phyloP scores from a whole-genome alignment of 192 early-diverging fungal species.

The Mortierella hygrophila region DNA sequence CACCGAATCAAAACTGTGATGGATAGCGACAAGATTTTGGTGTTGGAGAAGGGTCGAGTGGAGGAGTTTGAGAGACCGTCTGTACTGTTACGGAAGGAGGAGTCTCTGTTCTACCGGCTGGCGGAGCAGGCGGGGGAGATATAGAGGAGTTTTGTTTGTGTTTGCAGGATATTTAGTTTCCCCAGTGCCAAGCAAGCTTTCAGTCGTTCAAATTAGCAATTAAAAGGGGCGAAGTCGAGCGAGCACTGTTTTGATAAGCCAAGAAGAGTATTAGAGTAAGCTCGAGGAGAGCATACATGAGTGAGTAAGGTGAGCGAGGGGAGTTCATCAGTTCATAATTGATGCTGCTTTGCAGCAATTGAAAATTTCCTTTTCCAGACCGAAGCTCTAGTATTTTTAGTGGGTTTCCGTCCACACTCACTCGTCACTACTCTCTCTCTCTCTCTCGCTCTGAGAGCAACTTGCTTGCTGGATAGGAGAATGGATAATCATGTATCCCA shows the following conservation, averaged over 20 bases:
- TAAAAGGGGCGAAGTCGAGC: too few species aligned
- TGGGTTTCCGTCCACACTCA: not conserved
- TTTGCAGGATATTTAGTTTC: not conserved
- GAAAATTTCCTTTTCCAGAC: constrained; percentile 1
- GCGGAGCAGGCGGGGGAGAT: constrained; percentile 43
- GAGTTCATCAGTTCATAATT: too few species aligned
- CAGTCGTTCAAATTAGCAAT: too few species aligned
- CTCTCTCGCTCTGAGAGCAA: too few species aligned
- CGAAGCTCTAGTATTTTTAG: not conserved
- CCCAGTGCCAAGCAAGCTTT: not conserved
- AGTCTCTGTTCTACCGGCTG: constrained; percentile 36
- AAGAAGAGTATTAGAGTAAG: too few species aligned
- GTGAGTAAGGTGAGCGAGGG: not conserved
- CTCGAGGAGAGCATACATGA: too few species aligned
- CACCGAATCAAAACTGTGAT: constrained; percentile 65
- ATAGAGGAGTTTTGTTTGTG: not conserved
- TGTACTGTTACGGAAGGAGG: constrained; percentile 20
- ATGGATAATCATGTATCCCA: not conserved
- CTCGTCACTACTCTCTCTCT: not conserved
- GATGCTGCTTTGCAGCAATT: not conserved
- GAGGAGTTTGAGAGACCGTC: constrained; percentile 51
- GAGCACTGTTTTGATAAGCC: too few species aligned
- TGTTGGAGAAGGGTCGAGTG: constrained; percentile 58
- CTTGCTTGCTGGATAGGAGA: too few species aligned
- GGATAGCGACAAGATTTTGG: constrained; percentile 61